Evolutionary conservation across 2,329 filamentous ascomycete genomes (phyloP), one percentile per base, ranked within the genome.

Genomic region (Metarhizium rileyi): DNA sequence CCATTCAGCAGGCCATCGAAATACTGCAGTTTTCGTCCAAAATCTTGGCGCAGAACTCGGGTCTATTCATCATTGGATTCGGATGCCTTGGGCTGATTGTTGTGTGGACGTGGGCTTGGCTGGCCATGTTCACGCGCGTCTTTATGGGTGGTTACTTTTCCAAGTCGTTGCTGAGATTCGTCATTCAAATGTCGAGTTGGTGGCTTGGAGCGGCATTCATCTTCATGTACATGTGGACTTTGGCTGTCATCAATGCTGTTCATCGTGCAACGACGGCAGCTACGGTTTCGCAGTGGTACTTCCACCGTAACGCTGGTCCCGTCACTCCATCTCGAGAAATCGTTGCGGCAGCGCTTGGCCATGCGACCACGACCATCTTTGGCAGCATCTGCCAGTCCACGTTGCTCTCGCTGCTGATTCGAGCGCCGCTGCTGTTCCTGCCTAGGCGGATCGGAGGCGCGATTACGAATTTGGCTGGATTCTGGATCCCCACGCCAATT

Each of bases 241-340:
- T 96, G 40, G 86, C 87, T 2, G 81, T 97, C 50, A 83, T 95
- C 63, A 85, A 89, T 50, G 90, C 89, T 18, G 79, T 97, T 22
- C 91, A 98, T 65, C 84, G 93, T 51, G 84, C 88, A 22, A 93
- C 90, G 16, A 95, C 91, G 14, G 91, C 90, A 23, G 93, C 93
- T 10, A 95, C 91, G 1, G 91, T 97, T 23, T 95, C 89, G 38
- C 93, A 98, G 67, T 98, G 93, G 93, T 98, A 98, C 68, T 98
- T 97, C 67, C 91, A 97, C 67, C 88, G 93, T 54, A 86, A 94
- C 59, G 82, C 83, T 4, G 78, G 83, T 10, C 89, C 91, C 5
- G 75, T 84, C 8, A 83, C 90, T 2, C 83, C 87, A 1, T 90
- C 89, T 1, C 76, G 78, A 50, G 84, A 90, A 49, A 85, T 97